These are phyloP conservation scores for Glutinoglossum americanum DNA, from an alignment of 495 filamentous ascomycete species.

Conservation along the genomic window DNA sequence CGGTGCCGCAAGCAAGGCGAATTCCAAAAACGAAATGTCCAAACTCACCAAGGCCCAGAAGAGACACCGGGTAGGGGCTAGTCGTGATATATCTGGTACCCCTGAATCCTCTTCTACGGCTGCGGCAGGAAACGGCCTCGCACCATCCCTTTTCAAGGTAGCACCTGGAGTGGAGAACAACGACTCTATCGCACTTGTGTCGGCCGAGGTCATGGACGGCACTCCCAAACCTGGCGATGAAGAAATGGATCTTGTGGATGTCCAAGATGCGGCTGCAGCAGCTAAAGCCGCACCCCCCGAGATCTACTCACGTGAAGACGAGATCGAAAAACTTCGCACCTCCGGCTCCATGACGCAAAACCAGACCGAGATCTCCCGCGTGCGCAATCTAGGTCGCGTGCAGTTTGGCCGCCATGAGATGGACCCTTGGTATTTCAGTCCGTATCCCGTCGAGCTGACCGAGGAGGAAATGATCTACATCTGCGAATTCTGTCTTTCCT, in stretches of 20 bases:
- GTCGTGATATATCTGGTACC: constrained; percentile 34
- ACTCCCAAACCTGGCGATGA: constrained; percentile 39
- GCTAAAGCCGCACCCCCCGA: constrained; percentile 26
- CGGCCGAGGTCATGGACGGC: constrained; percentile 21
- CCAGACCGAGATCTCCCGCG: constrained; percentile 86
- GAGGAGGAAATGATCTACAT: constrained; percentile 82
- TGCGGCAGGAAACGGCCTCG: constrained; percentile 28
- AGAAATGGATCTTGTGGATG: constrained; percentile 39
- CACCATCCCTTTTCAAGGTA: constrained; percentile 20
- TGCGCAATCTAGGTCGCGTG: constrained; percentile 75
- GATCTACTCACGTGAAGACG: constrained; percentile 64
- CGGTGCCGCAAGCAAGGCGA: constrained; percentile 8
- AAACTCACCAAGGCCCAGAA: constrained; percentile 32
- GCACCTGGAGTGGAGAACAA: constrained; percentile 46
- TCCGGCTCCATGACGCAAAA: constrained; percentile 97
- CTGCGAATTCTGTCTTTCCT: constrained; percentile 90
- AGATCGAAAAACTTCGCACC: constrained; percentile 86
- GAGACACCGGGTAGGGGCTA: constrained; percentile 23
- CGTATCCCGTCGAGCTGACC: constrained; percentile 73
- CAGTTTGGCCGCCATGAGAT: constrained; percentile 87
- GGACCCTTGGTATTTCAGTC: constrained; percentile 97
- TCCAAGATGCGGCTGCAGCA: constrained; percentile 34
- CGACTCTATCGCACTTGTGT: constrained; percentile 28
- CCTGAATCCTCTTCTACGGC: constrained; percentile 27
- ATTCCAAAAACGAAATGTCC: constrained; percentile 18